Evolutionary conservation across 495 filamentous ascomycete genomes (phyloP).

Genomic region (Xylaria bambusicola): DNA sequence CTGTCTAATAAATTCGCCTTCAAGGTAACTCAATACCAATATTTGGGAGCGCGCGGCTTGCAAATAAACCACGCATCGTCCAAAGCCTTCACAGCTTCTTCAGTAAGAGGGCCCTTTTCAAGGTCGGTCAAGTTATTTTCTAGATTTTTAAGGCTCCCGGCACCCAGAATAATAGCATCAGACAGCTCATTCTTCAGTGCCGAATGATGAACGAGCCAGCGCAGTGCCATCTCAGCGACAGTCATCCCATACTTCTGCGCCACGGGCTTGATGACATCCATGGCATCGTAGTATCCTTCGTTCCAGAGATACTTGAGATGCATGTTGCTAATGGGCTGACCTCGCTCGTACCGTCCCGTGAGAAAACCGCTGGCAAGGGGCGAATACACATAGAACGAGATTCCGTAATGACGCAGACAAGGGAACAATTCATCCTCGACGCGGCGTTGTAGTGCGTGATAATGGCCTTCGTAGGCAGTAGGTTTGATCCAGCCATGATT

Average conservation of each 20-base stretch:
- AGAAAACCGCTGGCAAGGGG: slow-evolving; percentile 53
- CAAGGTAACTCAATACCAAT: slow-evolving; percentile 11
- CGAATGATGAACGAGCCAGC: slow-evolving; percentile 52
- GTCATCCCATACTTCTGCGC: slow-evolving; percentile 48
- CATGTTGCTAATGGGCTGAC: neutral
- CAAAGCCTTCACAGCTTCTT: slow-evolving; percentile 54
- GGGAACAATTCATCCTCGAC: slow-evolving; percentile 53
- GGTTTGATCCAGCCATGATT: slow-evolving; percentile 60
- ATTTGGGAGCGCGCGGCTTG: slow-evolving; percentile 25
- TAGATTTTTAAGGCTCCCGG: slow-evolving; percentile 50
- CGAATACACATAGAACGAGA: slow-evolving; percentile 53
- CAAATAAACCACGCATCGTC: slow-evolving; percentile 53
- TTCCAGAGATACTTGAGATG: slow-evolving; percentile 47
- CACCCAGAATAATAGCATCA: slow-evolving; percentile 59
- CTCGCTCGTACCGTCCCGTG: slow-evolving; percentile 37
- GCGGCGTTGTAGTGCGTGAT: slow-evolving; percentile 61
- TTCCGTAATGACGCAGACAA: slow-evolving; percentile 54
- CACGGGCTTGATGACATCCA: slow-evolving; percentile 47
- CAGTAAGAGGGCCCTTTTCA: slow-evolving; percentile 56
- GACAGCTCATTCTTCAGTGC: slow-evolving; percentile 39
- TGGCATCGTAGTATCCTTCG: slow-evolving; percentile 47
- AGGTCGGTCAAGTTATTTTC: slow-evolving; percentile 52
- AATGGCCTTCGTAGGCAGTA: slow-evolving; percentile 65
- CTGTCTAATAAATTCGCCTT: too few relatives aligned
- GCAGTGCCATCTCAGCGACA: slow-evolving; percentile 46